A percentile compares a stretch with the other conserved stretches of the same genome.
phyloP scores from a whole-genome alignment of 305 asterid species.

The Rubia peregrina region DNA sequence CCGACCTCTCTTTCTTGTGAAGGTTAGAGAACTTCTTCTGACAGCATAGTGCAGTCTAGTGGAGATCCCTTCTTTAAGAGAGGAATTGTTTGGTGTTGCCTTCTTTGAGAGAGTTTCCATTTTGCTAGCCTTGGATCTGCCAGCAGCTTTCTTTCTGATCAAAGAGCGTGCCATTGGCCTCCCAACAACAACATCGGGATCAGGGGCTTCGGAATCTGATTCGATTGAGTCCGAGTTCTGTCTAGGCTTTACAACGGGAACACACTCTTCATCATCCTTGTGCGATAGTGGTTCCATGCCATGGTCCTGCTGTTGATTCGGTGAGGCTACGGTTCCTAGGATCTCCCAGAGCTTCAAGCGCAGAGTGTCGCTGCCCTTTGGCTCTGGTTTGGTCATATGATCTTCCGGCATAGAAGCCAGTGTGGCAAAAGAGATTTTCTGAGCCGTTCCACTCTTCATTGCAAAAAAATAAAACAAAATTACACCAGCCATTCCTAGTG shows the following conservation, averaged over 20 bases:
- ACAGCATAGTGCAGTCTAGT: slow-evolving; percentile 32
- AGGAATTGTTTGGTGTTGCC: slow-evolving; percentile 27
- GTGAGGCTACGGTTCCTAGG: slow-evolving; percentile 64
- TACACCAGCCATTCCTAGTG: slow-evolving; percentile 23
- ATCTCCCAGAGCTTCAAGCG: slow-evolving; percentile 77
- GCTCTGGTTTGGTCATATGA: slow-evolving; percentile 36
- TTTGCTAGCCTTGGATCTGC: slow-evolving; percentile 28
- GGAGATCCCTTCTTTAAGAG: slow-evolving; percentile 36
- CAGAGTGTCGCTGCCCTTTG: slow-evolving; percentile 51
- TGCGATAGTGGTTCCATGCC: slow-evolving; percentile 26
- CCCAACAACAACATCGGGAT: slow-evolving; percentile 26
- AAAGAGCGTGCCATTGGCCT: slow-evolving; percentile 52
- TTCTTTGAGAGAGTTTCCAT: slow-evolving; percentile 34
- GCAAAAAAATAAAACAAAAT: background rate
- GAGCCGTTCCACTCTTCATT: slow-evolving; percentile 25
- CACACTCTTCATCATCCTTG: slow-evolving; percentile 28
- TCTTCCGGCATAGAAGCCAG: slow-evolving; percentile 35
- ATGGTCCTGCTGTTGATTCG: slow-evolving; percentile 34
- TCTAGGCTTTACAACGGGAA: slow-evolving; percentile 35
- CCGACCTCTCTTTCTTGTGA: slow-evolving; percentile 34
- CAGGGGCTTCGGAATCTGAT: slow-evolving; percentile 55
- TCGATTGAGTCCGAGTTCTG: slow-evolving; percentile 74
- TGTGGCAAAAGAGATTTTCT: slow-evolving; percentile 30
- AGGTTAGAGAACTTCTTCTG: slow-evolving; percentile 35
- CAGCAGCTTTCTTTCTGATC: slow-evolving; percentile 38